Base-by-base conservation (phyloP, 1,139 yeast species). In the Scheffersomyces segobiensis region DNA sequence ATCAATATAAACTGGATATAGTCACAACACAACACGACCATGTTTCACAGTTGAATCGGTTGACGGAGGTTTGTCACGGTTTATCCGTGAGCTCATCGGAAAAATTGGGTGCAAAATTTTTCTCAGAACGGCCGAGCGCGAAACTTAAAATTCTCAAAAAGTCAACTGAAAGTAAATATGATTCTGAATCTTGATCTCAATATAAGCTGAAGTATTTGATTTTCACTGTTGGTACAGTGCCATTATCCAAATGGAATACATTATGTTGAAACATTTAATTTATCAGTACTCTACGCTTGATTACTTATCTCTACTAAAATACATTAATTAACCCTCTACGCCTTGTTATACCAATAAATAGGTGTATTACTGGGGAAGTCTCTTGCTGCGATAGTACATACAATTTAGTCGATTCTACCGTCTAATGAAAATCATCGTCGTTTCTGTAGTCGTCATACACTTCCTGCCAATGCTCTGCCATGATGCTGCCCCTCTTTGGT, bases 391-490 rank as follows among this genome's bases (percentile, higher is more conserved):
- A 20, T 48, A 48, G n/a, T 48, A 48, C 50, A 48, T 20, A 48
- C 50, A 48, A 20, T 48, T 48, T 14, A 48, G 50, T 24, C 50
- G 21, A 21, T 48, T 19, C 7, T 48, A 24, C 50, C 21, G 26
- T 14, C 51, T 56, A 65, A 53, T 62, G 63, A 51, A 54, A 67
- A 62, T 78, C 81, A 60, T 79, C 82, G 60, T 79, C 80, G 62
- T 77, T 71, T 62, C 77, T 72, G 62, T 79, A 79, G 60, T 77
- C 83, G 56, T 78, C 81, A 59, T 68, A 79, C 50, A 76, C 73
- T 56, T 78, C 81, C 62, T 78, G 80, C 70, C 76, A 72, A 50
- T 67, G 71, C 26, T 66, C 68, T 42, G 68, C 66, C 54, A 76
- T 63, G 32, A 76, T 70, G 52, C 69, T 67, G 52, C 54, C 32